Percentiles rank a stretch among this genome's conserved stretches.
Evolutionary conservation across 768 basidiomycete genomes (phyloP).

Genomic region (Gautieria morchelliformis): DNA sequence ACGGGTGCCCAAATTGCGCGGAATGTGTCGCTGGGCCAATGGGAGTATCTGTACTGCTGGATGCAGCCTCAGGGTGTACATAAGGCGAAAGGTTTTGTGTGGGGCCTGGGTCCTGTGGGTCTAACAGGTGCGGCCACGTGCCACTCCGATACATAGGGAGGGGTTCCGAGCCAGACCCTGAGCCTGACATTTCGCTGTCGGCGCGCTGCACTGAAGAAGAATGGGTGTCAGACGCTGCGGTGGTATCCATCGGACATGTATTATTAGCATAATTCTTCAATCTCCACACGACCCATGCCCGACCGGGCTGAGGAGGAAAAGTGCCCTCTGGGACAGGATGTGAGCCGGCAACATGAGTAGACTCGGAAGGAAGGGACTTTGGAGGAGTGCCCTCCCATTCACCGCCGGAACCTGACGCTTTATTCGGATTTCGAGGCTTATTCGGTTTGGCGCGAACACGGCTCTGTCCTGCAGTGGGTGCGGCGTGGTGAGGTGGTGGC

Average conservation of each 20-base stretch:
- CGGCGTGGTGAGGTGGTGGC: neutral
- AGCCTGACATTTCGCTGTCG: neutral
- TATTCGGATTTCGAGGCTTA: neutral
- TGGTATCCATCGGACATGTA: neutral
- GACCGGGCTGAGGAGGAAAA: neutral
- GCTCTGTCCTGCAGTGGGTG: neutral
- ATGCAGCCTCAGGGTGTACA: neutral
- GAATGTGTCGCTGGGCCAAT: neutral
- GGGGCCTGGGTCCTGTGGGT: neutral
- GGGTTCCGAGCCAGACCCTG: neutral
- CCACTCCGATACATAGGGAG: neutral
- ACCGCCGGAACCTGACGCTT: neutral
- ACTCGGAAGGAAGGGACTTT: neutral
- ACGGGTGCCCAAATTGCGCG: neutral
- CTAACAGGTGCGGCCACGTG: neutral
- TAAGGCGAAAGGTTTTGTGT: neutral
- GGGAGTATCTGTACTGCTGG: neutral
- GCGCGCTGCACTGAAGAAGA: neutral
- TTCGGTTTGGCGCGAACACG: neutral
- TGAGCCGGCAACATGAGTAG: neutral
- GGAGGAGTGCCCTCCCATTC: neutral
- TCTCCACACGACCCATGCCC: constrained; percentile 1
- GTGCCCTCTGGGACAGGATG: neutral
- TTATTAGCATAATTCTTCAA: constrained; percentile 1
- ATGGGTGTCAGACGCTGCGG: neutral